These are phyloP conservation scores for Globisporangium carolinianum DNA, from an alignment of 352 stramenopile genomes.

Conservation along the genomic window DNA sequence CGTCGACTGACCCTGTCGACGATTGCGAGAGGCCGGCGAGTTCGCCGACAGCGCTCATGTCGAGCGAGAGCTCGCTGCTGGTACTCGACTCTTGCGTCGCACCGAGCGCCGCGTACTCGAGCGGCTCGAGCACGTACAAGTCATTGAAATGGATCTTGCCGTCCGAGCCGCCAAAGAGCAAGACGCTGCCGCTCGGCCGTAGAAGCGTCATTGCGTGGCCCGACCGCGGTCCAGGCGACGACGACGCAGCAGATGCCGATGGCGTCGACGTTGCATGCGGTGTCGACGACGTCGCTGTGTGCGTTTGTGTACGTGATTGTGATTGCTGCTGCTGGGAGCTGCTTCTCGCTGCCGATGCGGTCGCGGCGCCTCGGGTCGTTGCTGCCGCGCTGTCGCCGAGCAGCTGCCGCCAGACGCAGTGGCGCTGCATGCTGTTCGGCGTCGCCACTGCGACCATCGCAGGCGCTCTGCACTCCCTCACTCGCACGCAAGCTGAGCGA, in stretches of 20 bases:
- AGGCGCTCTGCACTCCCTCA: no score
- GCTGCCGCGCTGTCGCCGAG: not conserved
- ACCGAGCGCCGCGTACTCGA: constrained; percentile 3
- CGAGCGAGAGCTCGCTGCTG: constrained; percentile 7
- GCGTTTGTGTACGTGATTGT: no score
- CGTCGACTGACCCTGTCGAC: not conserved
- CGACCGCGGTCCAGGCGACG: constrained; percentile 19
- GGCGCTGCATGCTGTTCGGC: no score
- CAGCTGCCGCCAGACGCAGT: constrained; percentile 3
- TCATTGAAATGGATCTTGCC: constrained; percentile 55
- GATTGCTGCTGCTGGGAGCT: constrained; percentile 1
- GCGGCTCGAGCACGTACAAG: constrained; percentile 17
- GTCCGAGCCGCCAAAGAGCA: constrained; percentile 61
- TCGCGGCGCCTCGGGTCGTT: not conserved
- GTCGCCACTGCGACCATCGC: no score
- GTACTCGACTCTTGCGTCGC: constrained; percentile 1
- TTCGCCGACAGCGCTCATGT: constrained; percentile 9
- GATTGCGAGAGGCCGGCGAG: constrained; percentile 10
- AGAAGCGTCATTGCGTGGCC: constrained; percentile 58
- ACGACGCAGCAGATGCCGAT: not conserved
- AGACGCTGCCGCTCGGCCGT: constrained; percentile 29
- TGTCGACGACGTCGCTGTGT: no score
- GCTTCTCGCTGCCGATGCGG: not conserved
- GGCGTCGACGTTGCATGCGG: no score
- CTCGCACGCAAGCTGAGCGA: no score